Base-by-base conservation (phyloP, 1,284 basidiomycete species). In the Heterobasidion irregulare region DNA sequence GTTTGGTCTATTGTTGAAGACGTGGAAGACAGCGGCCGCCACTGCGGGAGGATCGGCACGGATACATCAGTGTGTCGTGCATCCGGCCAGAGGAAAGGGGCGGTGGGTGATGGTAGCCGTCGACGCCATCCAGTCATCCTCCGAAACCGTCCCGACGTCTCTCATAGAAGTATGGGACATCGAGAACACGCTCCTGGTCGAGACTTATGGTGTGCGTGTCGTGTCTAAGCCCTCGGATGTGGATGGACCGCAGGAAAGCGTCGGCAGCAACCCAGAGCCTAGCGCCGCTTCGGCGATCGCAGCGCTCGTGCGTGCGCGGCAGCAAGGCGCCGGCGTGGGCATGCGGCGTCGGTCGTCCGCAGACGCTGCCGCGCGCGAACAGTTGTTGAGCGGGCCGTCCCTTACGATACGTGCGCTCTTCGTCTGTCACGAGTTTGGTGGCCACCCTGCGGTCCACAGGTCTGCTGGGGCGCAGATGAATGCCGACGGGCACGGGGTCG, bases 51-150 rank as follows among this genome's bases (percentile, higher is more conserved):
- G 72, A 50, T 72, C 75, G 12, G 77, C 75, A 2, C 76, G 81
- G 15, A 80, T 93, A 26, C 78, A 89, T 58, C 82, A 90, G 62
- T 84, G 86, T 60, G 78, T 76, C 6, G 73, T 94, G 0, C 94
- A 98, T 65, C 94, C 94, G 0, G 83, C 86, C 0, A 91, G 86
- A 62, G 93, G 93, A 2, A 80, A 88, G 59, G 92, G 92, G 0
- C 84, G 88, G 49, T 97, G 92, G 92, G 77, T 98, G 32, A 83
- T 96, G 69, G 89, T 96, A 32, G 83, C 93, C 0, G 72, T 86
- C 9, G 89, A 91, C 59, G 71, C 75, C 1, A 72, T 73, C 45
- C 75, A 73, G 58, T 73, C 72, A 15, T 62, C 54, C 13, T 60
- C 65, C 2, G 76, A 80, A 54, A 67, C 70, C 32, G 62, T 68